phyloP scores from a whole-genome alignment of 805 yeast genomes.

The Wickerhamomyces chambardii region DNA sequence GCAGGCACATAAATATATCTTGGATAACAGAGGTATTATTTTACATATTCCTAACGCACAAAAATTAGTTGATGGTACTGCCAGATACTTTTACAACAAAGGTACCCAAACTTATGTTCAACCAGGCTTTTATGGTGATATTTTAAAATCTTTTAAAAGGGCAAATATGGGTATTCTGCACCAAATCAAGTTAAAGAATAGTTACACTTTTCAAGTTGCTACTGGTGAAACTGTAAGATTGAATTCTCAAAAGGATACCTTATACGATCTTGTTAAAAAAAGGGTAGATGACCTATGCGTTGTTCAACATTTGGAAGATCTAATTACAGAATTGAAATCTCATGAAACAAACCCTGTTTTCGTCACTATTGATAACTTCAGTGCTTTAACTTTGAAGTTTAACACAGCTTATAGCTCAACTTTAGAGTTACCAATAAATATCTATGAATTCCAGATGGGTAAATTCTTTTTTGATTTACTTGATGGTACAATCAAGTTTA shows the following conservation, averaged over 20 bases:
- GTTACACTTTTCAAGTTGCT: slow-evolving; percentile 23
- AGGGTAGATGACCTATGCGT: slow-evolving; percentile 27
- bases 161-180: slow-evolving; percentile 33
- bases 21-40: slow-evolving; percentile 30
- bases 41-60: slow-evolving; percentile 59
- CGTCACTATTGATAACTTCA: slow-evolving; percentile 68
- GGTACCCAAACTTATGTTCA: slow-evolving; percentile 49
- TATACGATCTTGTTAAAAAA: slow-evolving; percentile 35
- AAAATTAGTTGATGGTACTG: slow-evolving; percentile 59
- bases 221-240: slow-evolving; percentile 22
- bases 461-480: slow-evolving; percentile 43
- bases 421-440: slow-evolving; percentile 45
- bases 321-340: slow-evolving; percentile 44
- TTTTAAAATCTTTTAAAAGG: slow-evolving; percentile 40
- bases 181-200: slow-evolving; percentile 23
- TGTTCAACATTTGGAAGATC: slow-evolving; percentile 39
- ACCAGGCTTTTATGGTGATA: slow-evolving; percentile 62
- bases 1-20: slow-evolving; percentile 57
- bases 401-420: slow-evolving; percentile 52
- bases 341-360: slow-evolving; percentile 49
- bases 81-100: slow-evolving; percentile 53
- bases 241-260: slow-evolving; percentile 19
- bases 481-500: slow-evolving; percentile 42
- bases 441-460: slow-evolving; percentile 57
- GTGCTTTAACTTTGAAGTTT: slow-evolving; percentile 46